Percentiles rank a stretch among this genome's conserved stretches.
phyloP scores from a whole-genome alignment of 345 rosid genomes.

The Pugionium cornutum region DNA sequence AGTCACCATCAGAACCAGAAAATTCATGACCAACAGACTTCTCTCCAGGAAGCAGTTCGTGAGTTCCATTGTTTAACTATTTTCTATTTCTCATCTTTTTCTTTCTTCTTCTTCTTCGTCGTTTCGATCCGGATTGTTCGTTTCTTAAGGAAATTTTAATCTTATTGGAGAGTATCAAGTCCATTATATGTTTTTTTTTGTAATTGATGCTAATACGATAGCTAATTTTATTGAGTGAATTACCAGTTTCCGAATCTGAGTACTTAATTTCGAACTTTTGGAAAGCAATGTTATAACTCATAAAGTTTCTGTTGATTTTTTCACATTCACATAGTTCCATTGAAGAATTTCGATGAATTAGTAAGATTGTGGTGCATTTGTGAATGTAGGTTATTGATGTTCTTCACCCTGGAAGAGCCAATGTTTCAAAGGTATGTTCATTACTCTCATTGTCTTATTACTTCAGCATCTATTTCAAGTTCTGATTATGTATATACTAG shows the following conservation, averaged over 20 bases:
- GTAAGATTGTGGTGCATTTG: background rate
- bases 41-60: slow-evolving; percentile 99
- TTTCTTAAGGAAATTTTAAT: background rate
- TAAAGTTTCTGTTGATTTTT: background rate
- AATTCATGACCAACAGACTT: slow-evolving; percentile 98
- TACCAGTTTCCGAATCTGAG: slow-evolving; percentile 2
- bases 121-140: background rate
- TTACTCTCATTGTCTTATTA: background rate
- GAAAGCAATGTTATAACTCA: background rate
- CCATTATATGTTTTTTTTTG: too few relatives aligned
- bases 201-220: background rate
- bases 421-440: slow-evolving; percentile 78
- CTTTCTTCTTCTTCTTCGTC: background rate
- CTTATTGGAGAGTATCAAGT: too few relatives aligned
- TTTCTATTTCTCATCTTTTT: background rate
- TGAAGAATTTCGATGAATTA: background rate
- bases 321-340: background rate
- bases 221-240: background rate
- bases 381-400: slow-evolving; percentile 78
- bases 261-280: too few relatives aligned
- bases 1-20: slow-evolving; percentile 81
- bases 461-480: background rate
- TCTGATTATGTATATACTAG: background rate
- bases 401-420: slow-evolving; percentile 91
- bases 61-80: slow-evolving; percentile 32